Base-by-base conservation (phyloP, 75 land plant species). In the Pinus tabuliformis region DNA sequence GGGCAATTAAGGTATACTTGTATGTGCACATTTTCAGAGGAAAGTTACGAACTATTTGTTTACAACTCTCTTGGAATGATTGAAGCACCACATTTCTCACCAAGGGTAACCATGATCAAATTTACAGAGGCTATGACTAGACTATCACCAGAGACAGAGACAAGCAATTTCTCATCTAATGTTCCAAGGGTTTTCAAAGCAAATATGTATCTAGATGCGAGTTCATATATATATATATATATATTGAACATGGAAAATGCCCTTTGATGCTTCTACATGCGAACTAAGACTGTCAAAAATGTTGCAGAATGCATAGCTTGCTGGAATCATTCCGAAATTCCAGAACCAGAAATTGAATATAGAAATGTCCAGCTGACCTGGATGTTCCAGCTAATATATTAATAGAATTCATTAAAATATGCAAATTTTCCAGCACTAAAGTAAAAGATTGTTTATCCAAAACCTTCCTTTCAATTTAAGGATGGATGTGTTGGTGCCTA, bases 311-410 rank as follows among this genome's bases (percentile, higher is more conserved):
- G 64, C 64, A 24, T 2, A 39, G 3, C 20, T 42, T 68, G 22
- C 11, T 49, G 54, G 54, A 49, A 49, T 49, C 54, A 49, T 49
- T 68, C 49, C 20, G 1, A n/a, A 68, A 45, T 42, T 68, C 49
- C 13, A 68, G n/a, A 68, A 42, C 42, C 72, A 68, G 72, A 68
- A 42, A 68, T 20, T 12, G 3, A n/a, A 68, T 68, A 68, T 21
- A 66, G 20, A 39, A 17, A 17, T 39, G 71, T 17, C 33, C 20
- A 37, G 21, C 7, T 36, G 71, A 66, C 11, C n/a, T 68, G 49
- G 49, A 68, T 20, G n/a, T 39, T 39, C 42, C 52, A 18, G 42
- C 39, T 2, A 68, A 12, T 20, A 15, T 68, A 17, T 6, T 68
- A 3, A 42, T 64, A 64, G 42, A n/a, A 13, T 64, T 64, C 2